phyloP scores from a whole-genome alignment of 306 rosid genomes.

The Pyrus pyrifolia region DNA sequence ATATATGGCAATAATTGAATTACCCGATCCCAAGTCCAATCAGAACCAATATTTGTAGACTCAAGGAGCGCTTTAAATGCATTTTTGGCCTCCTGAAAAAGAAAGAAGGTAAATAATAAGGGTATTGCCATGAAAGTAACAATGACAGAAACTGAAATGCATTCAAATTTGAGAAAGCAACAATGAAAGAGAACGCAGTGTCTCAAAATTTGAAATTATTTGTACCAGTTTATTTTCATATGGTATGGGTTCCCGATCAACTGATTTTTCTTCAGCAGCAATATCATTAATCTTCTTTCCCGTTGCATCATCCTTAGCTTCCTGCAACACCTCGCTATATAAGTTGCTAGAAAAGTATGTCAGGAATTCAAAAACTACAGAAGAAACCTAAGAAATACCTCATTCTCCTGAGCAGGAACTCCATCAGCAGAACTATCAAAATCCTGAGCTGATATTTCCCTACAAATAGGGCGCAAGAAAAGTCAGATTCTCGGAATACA shows the following conservation, averaged over 20 bases:
- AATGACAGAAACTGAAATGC: neutral
- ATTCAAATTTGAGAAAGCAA: neutral
- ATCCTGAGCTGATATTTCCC: constrained; percentile 51
- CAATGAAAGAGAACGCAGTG: neutral
- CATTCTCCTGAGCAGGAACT: constrained; percentile 38
- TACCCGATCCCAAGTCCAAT: constrained; percentile 99
- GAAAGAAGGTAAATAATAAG: constrained; percentile 5
- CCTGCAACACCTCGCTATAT: constrained; percentile 37
- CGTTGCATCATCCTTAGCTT: constrained; percentile 34
- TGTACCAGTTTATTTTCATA: constrained; percentile 72
- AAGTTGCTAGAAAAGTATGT: constrained; percentile 24
- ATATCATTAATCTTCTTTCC: constrained; percentile 45
- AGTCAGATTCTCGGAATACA: neutral
- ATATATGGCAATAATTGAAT: constrained; percentile 1
- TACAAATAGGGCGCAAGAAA: constrained; percentile 26
- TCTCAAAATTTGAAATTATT: neutral
- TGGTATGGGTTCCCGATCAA: constrained; percentile 58
- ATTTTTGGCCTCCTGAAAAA: constrained; percentile 75
- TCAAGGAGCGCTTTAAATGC: constrained; percentile 82
- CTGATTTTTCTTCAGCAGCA: constrained; percentile 51
- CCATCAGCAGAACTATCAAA: constrained; percentile 39
- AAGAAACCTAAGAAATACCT: constrained; percentile 34
- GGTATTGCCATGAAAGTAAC: constrained; percentile 18
- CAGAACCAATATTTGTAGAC: constrained; percentile 79
- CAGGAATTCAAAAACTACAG: constrained; percentile 15